Evolutionary conservation across 768 basidiomycete species (phyloP), one percentile per base, ranked within the genome.

Genomic region (Amanita jacksonii): DNA sequence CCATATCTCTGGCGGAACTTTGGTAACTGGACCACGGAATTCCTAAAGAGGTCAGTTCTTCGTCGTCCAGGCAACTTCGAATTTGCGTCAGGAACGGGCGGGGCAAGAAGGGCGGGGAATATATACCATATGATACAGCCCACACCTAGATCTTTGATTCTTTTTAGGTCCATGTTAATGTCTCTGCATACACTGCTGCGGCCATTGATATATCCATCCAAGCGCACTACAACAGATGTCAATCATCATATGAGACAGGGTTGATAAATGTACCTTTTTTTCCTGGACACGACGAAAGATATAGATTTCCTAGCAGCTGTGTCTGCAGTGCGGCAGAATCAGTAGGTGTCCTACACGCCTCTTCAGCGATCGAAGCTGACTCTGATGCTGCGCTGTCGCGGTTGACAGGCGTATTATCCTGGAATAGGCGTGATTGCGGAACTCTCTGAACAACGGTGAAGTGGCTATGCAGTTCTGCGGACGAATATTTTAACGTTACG

Each of bases 211-310:
- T 86, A 82, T 3, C 87, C 87, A 40, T 69, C 68, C 19, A 87
- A 64, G 43, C 87, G 77, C 13, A 87, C 84, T 86, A 39, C 8
- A 23, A 30, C 27, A 45, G 33, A 18, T 40, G 4, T 25, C 18
- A 38, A 28, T 38, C 32, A 19, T 31, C 24, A 9, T 32, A 16
- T 24, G 33, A 39, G 39, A 20, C 25, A 18, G 32, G 28, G 13
- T 22, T n/a, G 41, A 30, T 38, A 42, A 30, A 20, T 61, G 8
- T 23, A 81, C 84, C 81, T 72, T 96, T 91, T 63, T 98, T 98
- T 3, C 93, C 93, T 2, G 93, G 93, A 65, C 94, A 97, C 5
- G 87, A 91, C 5, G 86, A 90, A 24, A 97, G 61, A 40, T 83
- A 73, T 16, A 98, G 64, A 59, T 98, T 97, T n/a, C 93, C 93